These are phyloP conservation scores for Dimocarpus longan DNA, from an alignment of 345 rosid species.

Conservation along the genomic window DNA sequence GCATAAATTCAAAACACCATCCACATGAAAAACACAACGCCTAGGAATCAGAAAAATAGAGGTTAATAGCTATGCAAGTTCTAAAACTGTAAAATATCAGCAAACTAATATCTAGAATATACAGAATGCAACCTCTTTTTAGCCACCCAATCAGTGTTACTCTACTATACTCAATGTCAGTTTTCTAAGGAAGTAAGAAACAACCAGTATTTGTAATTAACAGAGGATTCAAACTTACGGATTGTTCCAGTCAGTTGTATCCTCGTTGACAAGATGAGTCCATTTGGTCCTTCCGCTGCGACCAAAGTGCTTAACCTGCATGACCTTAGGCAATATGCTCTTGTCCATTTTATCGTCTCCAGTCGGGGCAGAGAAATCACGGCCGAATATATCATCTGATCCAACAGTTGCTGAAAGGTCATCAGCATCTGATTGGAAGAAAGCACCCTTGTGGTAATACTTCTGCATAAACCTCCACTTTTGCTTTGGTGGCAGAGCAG, in stretches of 20 bases:
- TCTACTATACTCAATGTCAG: no score
- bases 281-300: constrained; percentile 86
- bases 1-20: neutral
- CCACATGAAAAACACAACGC: neutral
- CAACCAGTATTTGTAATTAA: neutral
- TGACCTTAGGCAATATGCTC: constrained; percentile 68
- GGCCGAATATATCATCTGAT: constrained; percentile 10
- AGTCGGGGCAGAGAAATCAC: constrained; percentile 78
- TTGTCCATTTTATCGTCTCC: constrained; percentile 86
- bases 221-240: constrained; percentile 49
- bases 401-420: neutral
- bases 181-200: neutral
- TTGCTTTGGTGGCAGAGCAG: constrained; percentile 53
- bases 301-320: constrained; percentile 86
- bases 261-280: constrained; percentile 86
- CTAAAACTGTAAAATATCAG: neutral
- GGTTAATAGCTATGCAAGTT: neutral
- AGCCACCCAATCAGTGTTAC: neutral
- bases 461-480: constrained; percentile 86
- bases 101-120: neutral
- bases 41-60: neutral
- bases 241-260: constrained; percentile 82
- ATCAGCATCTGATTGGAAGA: constrained; percentile 54
- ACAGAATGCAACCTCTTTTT: neutral
- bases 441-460: constrained; percentile 79